Conservation (phyloP, 1,139 yeast genomes). For the Yamadazyma triangularis region DNA sequence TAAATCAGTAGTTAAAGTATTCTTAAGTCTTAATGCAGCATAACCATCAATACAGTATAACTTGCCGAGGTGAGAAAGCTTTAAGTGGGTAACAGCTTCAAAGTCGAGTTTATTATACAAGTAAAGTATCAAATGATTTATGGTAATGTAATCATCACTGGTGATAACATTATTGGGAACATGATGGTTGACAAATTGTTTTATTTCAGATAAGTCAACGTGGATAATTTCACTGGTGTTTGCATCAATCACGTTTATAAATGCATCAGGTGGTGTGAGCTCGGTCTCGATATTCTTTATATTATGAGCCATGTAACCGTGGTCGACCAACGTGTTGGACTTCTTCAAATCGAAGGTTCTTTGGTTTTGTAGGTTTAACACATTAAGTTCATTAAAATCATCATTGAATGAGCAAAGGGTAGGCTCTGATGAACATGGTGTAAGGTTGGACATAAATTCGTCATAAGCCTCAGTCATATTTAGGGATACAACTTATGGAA, state of each 20-base stretch:
- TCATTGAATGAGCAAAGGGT: background rate
- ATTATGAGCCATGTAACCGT: background rate
- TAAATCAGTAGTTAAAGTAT: slow-evolving; percentile 6
- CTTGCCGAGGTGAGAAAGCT: slow-evolving; percentile 17
- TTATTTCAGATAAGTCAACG: background rate
- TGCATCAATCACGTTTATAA: background rate
- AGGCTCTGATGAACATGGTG: background rate
- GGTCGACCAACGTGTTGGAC: background rate
- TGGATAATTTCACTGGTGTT: background rate
- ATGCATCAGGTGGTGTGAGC: background rate
- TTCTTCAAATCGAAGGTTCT: background rate
- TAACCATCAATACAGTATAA: slow-evolving; percentile 10
- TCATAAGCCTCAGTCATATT: too few relatives aligned
- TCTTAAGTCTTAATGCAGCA: slow-evolving; percentile 7
- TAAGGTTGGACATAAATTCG: background rate
- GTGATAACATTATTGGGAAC: slow-evolving; percentile 1
- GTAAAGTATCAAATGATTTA: slow-evolving; percentile 18
- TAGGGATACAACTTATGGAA: too few relatives aligned
- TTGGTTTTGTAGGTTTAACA: background rate
- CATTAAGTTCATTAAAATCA: background rate
- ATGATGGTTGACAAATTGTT: slow-evolving; percentile 1
- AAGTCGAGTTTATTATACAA: slow-evolving; percentile 8
- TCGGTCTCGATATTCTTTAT: background rate
- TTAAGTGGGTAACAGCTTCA: slow-evolving; percentile 10
- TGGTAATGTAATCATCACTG: slow-evolving; percentile 10